phyloP scores from a whole-genome alignment of 306 rosid species.

The Cucurbita ficifolia region DNA sequence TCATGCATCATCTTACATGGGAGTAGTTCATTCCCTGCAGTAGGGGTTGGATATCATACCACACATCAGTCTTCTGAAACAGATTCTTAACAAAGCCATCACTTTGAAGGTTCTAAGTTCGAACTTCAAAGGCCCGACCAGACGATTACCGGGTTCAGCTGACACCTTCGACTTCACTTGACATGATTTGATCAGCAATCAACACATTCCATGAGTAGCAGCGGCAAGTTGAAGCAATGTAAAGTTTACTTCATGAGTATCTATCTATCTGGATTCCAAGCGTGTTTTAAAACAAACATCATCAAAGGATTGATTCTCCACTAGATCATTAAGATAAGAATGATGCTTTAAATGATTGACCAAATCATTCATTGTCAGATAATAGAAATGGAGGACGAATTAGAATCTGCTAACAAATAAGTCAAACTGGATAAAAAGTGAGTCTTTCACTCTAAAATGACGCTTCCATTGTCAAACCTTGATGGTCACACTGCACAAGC shows the following conservation, averaged over 20 bases:
- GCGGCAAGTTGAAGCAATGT: not conserved
- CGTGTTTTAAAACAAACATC: not conserved
- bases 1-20: not conserved
- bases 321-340: not conserved
- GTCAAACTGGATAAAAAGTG: not conserved
- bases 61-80: not conserved
- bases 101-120: not conserved
- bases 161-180: not conserved
- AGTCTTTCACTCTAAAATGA: not conserved
- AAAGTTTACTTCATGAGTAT: not conserved
- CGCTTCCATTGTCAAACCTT: conserved; percentile 29
- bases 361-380: not conserved
- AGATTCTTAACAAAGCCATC: not conserved
- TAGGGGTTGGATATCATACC: not conserved
- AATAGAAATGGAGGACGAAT: not conserved
- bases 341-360: not conserved
- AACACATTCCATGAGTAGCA: not conserved
- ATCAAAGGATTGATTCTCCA: not conserved
- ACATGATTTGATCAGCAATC: not conserved
- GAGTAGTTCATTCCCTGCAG: not conserved
- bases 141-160: not conserved
- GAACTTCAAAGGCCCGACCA: not conserved
- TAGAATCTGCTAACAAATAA: not conserved
- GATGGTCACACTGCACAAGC: conserved; percentile 74
- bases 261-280: not conserved